phyloP scores from a whole-genome alignment of 257 asterid species.

The Dorcoceras hygrometricum region DNA sequence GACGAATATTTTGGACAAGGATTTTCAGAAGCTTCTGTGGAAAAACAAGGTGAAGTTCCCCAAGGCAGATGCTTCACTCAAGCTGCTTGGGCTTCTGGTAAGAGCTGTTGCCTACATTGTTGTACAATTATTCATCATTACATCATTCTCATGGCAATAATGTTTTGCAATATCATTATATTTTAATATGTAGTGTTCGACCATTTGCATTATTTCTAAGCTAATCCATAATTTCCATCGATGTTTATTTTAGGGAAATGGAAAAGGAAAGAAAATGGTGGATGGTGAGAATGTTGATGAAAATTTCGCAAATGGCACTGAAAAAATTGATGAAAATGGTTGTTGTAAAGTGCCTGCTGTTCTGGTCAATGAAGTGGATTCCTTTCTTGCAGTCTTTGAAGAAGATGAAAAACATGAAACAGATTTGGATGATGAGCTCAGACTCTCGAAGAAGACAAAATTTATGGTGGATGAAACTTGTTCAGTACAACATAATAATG shows the following conservation, averaged over 20 bases:
- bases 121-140: background rate
- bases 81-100: constrained; percentile 74
- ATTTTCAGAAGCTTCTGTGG: constrained; percentile 93
- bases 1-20: constrained; percentile 65
- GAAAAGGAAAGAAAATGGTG: constrained; percentile 35
- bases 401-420: constrained; percentile 36
- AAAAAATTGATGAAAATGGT: constrained; percentile 36
- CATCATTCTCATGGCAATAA: background rate
- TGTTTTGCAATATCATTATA: background rate
- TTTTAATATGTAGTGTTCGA: too few relatives aligned
- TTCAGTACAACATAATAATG: constrained; percentile 35
- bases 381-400: constrained; percentile 32
- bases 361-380: constrained; percentile 24
- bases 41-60: constrained; percentile 83
- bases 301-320: constrained; percentile 34
- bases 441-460: constrained; percentile 79
- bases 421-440: constrained; percentile 38
- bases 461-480: constrained; percentile 42
- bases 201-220: constrained; percentile 9
- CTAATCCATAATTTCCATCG: background rate
- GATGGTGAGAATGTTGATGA: constrained; percentile 41
- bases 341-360: constrained; percentile 30
- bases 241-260: constrained; percentile 38
- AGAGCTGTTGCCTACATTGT: constrained; percentile 9
- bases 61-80: constrained; percentile 72